These are phyloP conservation scores for Sporothrix phasma DNA, from an alignment of 2,329 filamentous ascomycete species.

Conservation along the genomic window DNA sequence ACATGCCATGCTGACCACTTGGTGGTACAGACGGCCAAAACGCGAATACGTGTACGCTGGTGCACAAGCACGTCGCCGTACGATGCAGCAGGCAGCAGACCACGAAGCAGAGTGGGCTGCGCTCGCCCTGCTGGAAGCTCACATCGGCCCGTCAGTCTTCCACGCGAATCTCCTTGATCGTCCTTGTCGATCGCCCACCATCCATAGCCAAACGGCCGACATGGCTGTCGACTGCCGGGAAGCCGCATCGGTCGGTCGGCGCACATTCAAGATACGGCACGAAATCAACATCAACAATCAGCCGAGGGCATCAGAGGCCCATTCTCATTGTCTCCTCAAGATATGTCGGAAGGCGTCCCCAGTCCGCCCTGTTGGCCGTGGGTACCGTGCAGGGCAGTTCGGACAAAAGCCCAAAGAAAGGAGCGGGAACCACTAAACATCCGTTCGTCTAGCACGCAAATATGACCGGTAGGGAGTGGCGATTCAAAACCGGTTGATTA, in stretches of 20 bases:
- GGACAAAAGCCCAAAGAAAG: neutral
- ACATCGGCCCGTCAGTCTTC: too few species aligned
- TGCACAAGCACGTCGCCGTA: neutral
- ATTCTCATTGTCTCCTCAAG: too few species aligned
- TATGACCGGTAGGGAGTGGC: constrained; percentile 49
- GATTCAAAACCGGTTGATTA: constrained; percentile 50
- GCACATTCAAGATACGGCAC: neutral
- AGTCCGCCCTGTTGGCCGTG: constrained; percentile 7
- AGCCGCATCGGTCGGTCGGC: neutral
- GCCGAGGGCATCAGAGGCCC: neutral
- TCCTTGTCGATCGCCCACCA: neutral
- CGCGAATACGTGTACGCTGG: neutral
- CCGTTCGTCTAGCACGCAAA: constrained; percentile 47
- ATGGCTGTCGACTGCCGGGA: neutral
- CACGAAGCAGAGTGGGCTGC: neutral
- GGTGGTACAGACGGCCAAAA: neutral
- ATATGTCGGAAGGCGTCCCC: constrained; percentile 17
- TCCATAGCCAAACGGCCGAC: neutral
- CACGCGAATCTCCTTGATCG: too few species aligned
- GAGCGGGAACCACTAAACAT: constrained; percentile 13
- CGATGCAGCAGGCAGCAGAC: neutral
- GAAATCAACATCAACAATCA: neutral
- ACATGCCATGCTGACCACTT: neutral
- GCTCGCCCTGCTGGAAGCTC: neutral
- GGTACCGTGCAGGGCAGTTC: constrained; percentile 7